Evolutionary conservation across 2,329 filamentous ascomycete genomes (phyloP).

Genomic region (Cytospora piceicola): DNA sequence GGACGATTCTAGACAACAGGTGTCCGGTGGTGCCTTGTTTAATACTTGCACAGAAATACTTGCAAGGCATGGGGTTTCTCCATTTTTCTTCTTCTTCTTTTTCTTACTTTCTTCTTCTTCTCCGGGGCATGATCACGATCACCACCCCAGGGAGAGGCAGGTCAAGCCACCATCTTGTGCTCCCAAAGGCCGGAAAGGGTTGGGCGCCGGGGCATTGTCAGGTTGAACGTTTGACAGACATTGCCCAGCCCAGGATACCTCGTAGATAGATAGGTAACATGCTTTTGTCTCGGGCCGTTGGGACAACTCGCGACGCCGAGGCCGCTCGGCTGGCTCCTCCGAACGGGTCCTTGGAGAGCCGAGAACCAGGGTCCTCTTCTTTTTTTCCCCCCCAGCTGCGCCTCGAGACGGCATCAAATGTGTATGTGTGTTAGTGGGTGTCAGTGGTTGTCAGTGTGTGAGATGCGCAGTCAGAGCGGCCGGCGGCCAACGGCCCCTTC

Average conservation of each 20-base stretch:
- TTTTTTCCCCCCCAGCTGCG: no score
- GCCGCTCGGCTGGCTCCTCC: background rate
- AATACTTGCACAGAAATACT: background rate
- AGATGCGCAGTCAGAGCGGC: background rate
- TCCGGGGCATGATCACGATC: background rate
- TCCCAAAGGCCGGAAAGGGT: background rate
- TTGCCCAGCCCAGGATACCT: no score
- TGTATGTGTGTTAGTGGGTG: no score
- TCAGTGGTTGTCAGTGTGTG: no score
- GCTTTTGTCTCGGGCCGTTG: background rate
- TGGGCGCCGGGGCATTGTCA: no score
- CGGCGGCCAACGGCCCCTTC: background rate
- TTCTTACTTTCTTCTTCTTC: background rate
- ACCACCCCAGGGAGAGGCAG: background rate
- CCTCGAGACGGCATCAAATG: background rate
- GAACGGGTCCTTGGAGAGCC: background rate
- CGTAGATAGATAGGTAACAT: no score
- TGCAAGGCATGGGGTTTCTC: no score
- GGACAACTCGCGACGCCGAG: background rate
- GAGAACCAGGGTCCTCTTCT: background rate
- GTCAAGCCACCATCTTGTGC: background rate
- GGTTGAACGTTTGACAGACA: background rate
- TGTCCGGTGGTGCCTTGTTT: background rate
- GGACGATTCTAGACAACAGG: no score
- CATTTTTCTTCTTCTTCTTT: no score